Evolutionary conservation across 164 flowering plant species (phyloP), one percentile per base, ranked within the genome.

Genomic region (Aristolochia fimbriata): DNA sequence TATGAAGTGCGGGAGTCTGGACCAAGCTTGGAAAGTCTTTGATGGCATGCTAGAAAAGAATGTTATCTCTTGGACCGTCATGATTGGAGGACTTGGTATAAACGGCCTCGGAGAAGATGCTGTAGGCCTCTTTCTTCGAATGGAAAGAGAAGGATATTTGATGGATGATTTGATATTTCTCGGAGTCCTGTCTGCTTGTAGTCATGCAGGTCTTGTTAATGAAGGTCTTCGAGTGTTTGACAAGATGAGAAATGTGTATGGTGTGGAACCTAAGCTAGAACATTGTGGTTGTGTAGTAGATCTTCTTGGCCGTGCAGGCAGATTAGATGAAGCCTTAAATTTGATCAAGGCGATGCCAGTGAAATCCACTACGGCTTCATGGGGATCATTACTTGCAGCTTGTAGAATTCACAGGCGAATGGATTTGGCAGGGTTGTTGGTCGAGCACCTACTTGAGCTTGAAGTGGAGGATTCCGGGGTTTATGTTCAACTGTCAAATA

Each of bases 371-470:
- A 9, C 75, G 46, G 59, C 64, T 16, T 17, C 71, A 16, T 77
- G 77, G 80, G 77, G 76, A n/a, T 73, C 77, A 37, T 63, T 76
- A 63, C 75, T 76, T 68, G 58, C 68, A 31, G 77, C 77, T 5
- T 77, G 73, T 46, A 62, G 60, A 51, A 68, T 37, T 30, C 67
- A 71, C 58, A 37, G 33, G 9, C 49, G 68, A 27, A 41, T 69
- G 46, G 56, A 55, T 24, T 58, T 74, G 25, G 77, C 70, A 15
- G 77, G 74, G 55, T 22, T 57, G 55, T 59, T 66, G 6, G 11
- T 62, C 9, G 51, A 64, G 37, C 73, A 61, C 66, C 68, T 77
- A 15, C 58, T 24, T 43, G 73, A 74, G 61, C 65, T 71, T 22
- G 55, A 69, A 64, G 73, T 61, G 13, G 71, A 69, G 56, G 77